These are phyloP conservation scores for Euphorbia tirucalli DNA, from an alignment of 345 rosid genomes.

Conservation along the genomic window DNA sequence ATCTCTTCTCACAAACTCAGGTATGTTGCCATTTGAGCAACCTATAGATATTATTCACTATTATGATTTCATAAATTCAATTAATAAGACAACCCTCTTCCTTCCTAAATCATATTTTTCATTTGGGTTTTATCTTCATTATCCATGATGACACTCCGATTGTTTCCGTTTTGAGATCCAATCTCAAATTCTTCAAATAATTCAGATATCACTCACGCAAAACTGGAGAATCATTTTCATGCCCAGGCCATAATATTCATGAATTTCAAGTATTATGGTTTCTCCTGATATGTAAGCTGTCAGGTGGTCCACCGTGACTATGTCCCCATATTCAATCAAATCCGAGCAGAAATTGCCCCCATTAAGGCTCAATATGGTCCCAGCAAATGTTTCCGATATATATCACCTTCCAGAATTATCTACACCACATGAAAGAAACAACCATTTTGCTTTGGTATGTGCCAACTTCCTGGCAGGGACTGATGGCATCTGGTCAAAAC, in stretches of 20 bases:
- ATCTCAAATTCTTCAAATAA: not conserved
- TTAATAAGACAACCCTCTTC: not conserved
- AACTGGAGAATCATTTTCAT: not conserved
- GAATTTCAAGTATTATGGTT: not conserved
- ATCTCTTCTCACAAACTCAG: too few species aligned
- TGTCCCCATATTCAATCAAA: constrained; percentile 19
- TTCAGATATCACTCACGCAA: not conserved
- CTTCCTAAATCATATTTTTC: not conserved
- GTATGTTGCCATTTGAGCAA: too few species aligned
- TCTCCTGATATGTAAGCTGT: constrained; percentile 11
- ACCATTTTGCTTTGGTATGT: constrained; percentile 4
- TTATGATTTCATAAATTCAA: too few species aligned
- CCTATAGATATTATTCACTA: too few species aligned
- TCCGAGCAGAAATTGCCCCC: constrained; percentile 7
- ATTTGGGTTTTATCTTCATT: too few species aligned
- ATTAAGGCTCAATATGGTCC: constrained; percentile 23
- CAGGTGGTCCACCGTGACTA: constrained; percentile 9
- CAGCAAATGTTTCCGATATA: constrained; percentile 8
- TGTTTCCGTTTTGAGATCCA: not conserved
- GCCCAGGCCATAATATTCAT: not conserved
- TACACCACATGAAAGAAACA: not conserved
- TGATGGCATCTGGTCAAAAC: constrained; percentile 22
- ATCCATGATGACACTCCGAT: not conserved
- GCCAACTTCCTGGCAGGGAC: constrained; percentile 4
- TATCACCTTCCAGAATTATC: constrained; percentile 8